Percentiles rank a stretch among this genome's conserved stretches.
These are phyloP conservation scores for Millerozyma acaciae DNA, from an alignment of 805 yeast species.

Conservation along the genomic window DNA sequence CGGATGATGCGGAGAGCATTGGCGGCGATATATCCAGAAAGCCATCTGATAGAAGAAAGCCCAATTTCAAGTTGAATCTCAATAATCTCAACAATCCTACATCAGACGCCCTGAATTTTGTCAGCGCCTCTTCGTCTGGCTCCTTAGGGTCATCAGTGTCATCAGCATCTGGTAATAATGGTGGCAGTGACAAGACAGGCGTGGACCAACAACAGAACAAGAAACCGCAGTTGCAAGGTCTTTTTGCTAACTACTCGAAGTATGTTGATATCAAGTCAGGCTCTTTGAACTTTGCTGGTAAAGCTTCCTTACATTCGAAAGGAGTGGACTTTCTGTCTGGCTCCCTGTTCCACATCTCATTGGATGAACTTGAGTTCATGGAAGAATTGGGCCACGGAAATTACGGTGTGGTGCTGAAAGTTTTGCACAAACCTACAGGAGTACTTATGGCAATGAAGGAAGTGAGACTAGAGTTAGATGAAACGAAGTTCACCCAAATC, in stretches of 20 bases:
- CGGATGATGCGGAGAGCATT: slow-evolving; percentile 4
- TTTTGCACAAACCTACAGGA: slow-evolving; percentile 87
- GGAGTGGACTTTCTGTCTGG: slow-evolving; percentile 93
- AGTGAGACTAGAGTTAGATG: slow-evolving; percentile 88
- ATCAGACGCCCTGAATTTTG: slow-evolving; percentile 1
- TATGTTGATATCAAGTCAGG: slow-evolving; percentile 92
- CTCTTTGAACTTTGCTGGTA: slow-evolving; percentile 85
- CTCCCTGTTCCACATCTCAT: slow-evolving; percentile 76
- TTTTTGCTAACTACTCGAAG: slow-evolving; percentile 80
- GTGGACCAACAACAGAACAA: slow-evolving; percentile 14
- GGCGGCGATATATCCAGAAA: slow-evolving; percentile 36
- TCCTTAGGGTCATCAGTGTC: slow-evolving; percentile 7
- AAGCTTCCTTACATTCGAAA: slow-evolving; percentile 84
- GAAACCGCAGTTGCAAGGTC: slow-evolving; percentile 46
- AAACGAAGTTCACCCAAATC: slow-evolving; percentile 88
- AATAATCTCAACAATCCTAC: slow-evolving; percentile 8
- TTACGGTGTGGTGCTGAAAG: slow-evolving; percentile 94
- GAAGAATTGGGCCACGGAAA: slow-evolving; percentile 94
- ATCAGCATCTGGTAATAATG: neutral
- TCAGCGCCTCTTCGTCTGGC: slow-evolving; percentile 6
- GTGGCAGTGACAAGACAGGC: slow-evolving; percentile 12
- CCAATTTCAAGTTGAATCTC: slow-evolving; percentile 35
- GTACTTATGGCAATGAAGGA: slow-evolving; percentile 97
- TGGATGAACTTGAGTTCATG: slow-evolving; percentile 76
- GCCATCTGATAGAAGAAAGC: slow-evolving; percentile 36